A percentile compares a stretch with the other conserved stretches of the same genome.
Conservation (phyloP, 306 rosid genomes). For the Pyrus bretschneideri region DNA sequence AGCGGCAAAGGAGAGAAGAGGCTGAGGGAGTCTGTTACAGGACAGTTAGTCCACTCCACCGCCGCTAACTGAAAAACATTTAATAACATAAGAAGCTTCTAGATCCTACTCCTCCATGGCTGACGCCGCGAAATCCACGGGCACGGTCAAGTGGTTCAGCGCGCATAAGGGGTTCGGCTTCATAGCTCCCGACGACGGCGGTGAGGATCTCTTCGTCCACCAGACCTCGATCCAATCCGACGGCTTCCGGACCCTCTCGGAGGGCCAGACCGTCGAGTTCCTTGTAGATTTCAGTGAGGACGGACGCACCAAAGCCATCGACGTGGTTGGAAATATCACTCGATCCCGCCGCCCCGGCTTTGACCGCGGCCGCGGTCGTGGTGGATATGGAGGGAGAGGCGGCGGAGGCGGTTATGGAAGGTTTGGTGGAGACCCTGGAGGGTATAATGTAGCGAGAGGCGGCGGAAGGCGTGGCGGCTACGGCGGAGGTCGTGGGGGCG, state of each 20-base stretch:
- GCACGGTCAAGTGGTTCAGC: slow-evolving; percentile 82
- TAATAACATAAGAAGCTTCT: slow-evolving; percentile 4
- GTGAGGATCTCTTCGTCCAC: slow-evolving; percentile 75
- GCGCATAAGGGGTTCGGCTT: slow-evolving; percentile 75
- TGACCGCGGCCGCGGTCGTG: slow-evolving; percentile 21
- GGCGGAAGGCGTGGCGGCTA: slow-evolving; percentile 47
- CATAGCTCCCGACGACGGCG: slow-evolving; percentile 56
- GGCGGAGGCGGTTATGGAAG: slow-evolving; percentile 26
- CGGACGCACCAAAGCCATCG: slow-evolving; percentile 65
- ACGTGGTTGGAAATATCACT: slow-evolving; percentile 38
- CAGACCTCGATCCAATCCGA: slow-evolving; percentile 69
- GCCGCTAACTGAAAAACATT: background rate
- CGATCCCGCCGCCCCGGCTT: slow-evolving; percentile 31
- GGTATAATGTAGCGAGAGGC: slow-evolving; percentile 21
- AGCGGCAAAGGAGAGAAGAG: background rate
- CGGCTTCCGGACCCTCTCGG: slow-evolving; percentile 57
- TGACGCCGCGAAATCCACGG: slow-evolving; percentile 34
- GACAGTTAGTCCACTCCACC: background rate
- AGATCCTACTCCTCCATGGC: slow-evolving; percentile 39
- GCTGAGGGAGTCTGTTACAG: background rate
- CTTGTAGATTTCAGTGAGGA: slow-evolving; percentile 38
- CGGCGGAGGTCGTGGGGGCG: slow-evolving; percentile 13
- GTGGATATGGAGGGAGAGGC: slow-evolving; percentile 25
- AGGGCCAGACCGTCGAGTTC: slow-evolving; percentile 61
- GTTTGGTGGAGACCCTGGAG: slow-evolving; percentile 12